Evolutionary conservation across 441 rosid species (phyloP), one percentile per base, ranked within the genome.

Genomic region (Gossypium trilobum): DNA sequence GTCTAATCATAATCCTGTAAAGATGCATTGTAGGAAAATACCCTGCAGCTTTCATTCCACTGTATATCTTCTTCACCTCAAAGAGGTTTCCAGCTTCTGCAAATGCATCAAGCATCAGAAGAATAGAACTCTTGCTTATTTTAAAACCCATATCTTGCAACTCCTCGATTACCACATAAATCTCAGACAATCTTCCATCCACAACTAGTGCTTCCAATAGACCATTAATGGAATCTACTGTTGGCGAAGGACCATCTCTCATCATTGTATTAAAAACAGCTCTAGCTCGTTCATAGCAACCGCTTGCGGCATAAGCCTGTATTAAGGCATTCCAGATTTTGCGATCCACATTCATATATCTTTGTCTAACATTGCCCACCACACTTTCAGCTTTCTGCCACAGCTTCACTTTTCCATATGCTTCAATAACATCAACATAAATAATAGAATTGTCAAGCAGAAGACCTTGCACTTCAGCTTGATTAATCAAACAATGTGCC

Each of bases 41-140:
- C 71, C 99, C 97, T 1, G 91, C 94, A 79, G 96, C 97, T 83
- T 87, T 92, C 99, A 94, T 92, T 80, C 99, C 95, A 75, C 81
- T 81, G 81, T 92, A 92, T 81, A 92, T 90, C 82, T 94, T 94
- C 87, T 86, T 89, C 67, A 88, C 97, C 86, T 94, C 99, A 76
- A 86, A 83, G 72, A 92, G 78, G 79, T 94, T 89, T 77, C 94
- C 95, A 46, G 86, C 87, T 73, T 78, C 78, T 56, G 92, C 89
- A 83, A 94, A 94, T 77, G 97, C 97, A 65, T 91, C 93, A 59
- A 94, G 93, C 88, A 87, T 92, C 83, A 92, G 80, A 74, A 90
- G 85, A 82, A 90, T 92, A 73, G 97, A 90, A 79, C 95, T 90
- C 85, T 89, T 94, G 86, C 97, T 90, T 62, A 92, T 89, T 79